Conservation (phyloP, 116 monocot species). For the Cymodocea nodosa region DNA sequence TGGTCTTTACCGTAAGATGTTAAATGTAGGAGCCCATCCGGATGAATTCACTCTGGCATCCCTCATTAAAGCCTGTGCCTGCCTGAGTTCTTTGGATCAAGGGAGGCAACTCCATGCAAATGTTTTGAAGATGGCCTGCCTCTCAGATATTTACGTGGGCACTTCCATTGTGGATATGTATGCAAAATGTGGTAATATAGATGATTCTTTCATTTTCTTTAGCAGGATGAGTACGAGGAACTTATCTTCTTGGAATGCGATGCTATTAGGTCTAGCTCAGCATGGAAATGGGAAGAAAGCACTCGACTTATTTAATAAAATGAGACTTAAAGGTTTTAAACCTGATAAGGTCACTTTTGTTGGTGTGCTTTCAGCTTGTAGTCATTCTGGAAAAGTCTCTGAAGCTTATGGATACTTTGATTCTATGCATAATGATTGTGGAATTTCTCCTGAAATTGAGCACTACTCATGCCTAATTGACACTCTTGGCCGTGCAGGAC, state of each 20-base stretch:
- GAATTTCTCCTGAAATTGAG: constrained; percentile 44
- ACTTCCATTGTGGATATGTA: constrained; percentile 73
- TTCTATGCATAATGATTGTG: constrained; percentile 34
- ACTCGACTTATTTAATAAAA: constrained; percentile 35
- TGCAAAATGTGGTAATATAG: constrained; percentile 57
- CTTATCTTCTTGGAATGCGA: constrained; percentile 60
- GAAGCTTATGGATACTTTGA: constrained; percentile 44
- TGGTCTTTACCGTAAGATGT: constrained; percentile 36
- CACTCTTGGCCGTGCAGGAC: constrained; percentile 45
- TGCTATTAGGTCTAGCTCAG: constrained; percentile 55
- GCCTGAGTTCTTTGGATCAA: constrained; percentile 33
- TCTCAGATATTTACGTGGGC: constrained; percentile 31
- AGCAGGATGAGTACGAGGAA: constrained; percentile 18
- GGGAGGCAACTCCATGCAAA: constrained; percentile 58
- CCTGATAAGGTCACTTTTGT: constrained; percentile 72
- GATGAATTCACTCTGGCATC: constrained; percentile 46
- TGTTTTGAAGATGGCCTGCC: constrained; percentile 35
- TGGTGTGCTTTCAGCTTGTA: constrained; percentile 67
- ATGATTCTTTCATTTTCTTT: constrained; percentile 40
- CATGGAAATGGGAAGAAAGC: constrained; percentile 54
- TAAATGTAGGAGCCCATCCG: constrained; percentile 18
- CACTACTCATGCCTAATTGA: constrained; percentile 79
- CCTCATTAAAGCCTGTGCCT: constrained; percentile 50
- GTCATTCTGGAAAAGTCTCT: constrained; percentile 59
- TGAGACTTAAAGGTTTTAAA: constrained; percentile 21